A percentile compares a stretch with the other conserved stretches of the same genome.
These are phyloP conservation scores for Beta vulgaris DNA, from an alignment of 148 eudicot species.

Conservation along the genomic window DNA sequence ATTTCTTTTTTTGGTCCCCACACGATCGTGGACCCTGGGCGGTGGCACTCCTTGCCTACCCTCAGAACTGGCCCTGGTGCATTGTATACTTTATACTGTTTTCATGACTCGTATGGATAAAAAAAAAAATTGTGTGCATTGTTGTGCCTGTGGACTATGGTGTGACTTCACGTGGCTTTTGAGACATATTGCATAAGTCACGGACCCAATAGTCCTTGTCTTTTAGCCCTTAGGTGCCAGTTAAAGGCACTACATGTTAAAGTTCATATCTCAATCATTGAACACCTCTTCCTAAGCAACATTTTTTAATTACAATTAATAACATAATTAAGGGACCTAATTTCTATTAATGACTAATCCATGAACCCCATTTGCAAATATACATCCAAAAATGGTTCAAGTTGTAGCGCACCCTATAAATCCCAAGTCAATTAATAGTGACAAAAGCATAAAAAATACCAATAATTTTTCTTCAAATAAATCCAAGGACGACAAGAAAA, in stretches of 20 bases:
- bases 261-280: conserved; percentile 24
- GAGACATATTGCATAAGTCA: conserved; percentile 16
- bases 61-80: too few relatives aligned
- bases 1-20: too few relatives aligned
- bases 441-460: neutral
- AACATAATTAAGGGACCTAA: too few relatives aligned
- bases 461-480: too few relatives aligned
- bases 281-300: neutral
- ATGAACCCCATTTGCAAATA: neutral
- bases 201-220: conserved; percentile 29
- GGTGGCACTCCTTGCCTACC: too few relatives aligned
- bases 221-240: conserved; percentile 1
- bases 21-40: too few relatives aligned
- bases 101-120: neutral
- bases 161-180: conserved; percentile 23
- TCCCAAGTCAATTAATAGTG: conserved; percentile 9
- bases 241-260: conserved; percentile 10
- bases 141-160: neutral
- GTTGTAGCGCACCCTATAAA: conserved; percentile 8
- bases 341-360: too few relatives aligned
- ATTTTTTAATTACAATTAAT: too few relatives aligned
- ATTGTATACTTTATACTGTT: too few relatives aligned
- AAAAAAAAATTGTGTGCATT: conserved; percentile 9
- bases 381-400: neutral
- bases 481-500: neutral